Base-by-base conservation (phyloP, 2,329 filamentous ascomycete genomes). In the Leptodontidium sp. region DNA sequence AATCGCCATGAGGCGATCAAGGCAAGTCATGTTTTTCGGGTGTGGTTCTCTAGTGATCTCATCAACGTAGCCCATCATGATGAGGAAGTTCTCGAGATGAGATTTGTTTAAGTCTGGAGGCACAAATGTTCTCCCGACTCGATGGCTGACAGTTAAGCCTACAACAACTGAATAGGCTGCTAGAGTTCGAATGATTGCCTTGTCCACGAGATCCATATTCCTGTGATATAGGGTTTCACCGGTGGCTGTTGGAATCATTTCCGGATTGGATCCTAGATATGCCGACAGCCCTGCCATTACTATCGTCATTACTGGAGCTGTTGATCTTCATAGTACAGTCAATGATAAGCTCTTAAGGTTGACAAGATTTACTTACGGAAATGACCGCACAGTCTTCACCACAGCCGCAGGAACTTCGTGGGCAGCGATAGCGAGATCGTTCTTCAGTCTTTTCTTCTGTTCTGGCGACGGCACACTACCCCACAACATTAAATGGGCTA, bases 41-140 rank as follows among this genome's bases (percentile, higher is more conserved):
- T 49, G 47, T 49, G 47, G 47, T 7, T 49, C n/a, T 49, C 53
- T 17, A 29, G 53, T 57, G 26, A 1, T 57, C 12, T 32, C 26
- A 57, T 57, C 53, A 32, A 57, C n/a, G 17, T 21, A 32, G 7
- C 53, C 24, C 11, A 57, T 57, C 53, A 57, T 57, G 21, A 29
- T 15, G 15, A 57, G 32, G 15, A 57, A 15, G 32, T 57, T 57
- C 53, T 57, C 53, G 32, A 32, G 15, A 57, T 32, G 21, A n/a
- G 53, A 57, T 14, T 57, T 21, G 21, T 57, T 21, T 11, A 21
- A 12, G 14, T 21, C 6, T 24, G 53, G 26, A 32, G 53, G 53
- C 12, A 17, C 24, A 32, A 57, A 38, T 14, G 14, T 14, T 14
- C 26, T 9, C 32, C 53, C 53, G 14, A 8, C 15, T 14, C 21